A percentile compares a stretch with the other conserved stretches of the same genome.
Evolutionary conservation across 1,139 yeast genomes (phyloP).

Genomic region (Diutina scorzettiae): DNA sequence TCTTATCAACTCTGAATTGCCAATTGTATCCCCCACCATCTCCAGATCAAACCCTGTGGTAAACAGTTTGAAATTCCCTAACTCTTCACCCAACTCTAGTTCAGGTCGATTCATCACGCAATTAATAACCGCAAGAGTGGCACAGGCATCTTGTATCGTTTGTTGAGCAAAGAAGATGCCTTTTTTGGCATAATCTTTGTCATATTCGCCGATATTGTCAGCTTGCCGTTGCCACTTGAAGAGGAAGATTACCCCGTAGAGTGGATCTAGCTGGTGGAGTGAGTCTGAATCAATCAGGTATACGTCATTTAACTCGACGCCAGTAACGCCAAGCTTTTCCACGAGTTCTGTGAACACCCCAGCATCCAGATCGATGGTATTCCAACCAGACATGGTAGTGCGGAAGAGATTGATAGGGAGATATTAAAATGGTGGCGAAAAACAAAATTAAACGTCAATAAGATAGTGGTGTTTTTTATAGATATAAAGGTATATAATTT

Average conservation of each 20-base stretch:
- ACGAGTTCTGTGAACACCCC: constrained; percentile 62
- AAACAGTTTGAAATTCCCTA: constrained; percentile 38
- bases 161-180: constrained; percentile 53
- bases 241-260: constrained; percentile 51
- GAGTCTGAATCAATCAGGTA: constrained; percentile 41
- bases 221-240: constrained; percentile 39
- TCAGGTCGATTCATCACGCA: constrained; percentile 31
- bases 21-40: constrained; percentile 50
- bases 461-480: too few species aligned
- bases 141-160: constrained; percentile 62
- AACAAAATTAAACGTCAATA: too few species aligned
- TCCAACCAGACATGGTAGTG: constrained; percentile 33
- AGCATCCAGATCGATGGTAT: constrained; percentile 63
- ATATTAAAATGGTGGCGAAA: too few species aligned
- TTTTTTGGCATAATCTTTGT: constrained; percentile 22
- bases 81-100: constrained; percentile 38
- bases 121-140: constrained; percentile 66
- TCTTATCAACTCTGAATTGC: constrained; percentile 50
- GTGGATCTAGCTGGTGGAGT: constrained; percentile 26
- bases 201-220: constrained; percentile 37
- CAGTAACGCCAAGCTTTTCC: constrained; percentile 43
- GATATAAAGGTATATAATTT: too few species aligned
- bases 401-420: neutral
- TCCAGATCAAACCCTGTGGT: constrained; percentile 45
- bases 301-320: constrained; percentile 50